Evolutionary conservation across 257 asterid genomes (phyloP).

Genomic region (Avicennia marina): DNA sequence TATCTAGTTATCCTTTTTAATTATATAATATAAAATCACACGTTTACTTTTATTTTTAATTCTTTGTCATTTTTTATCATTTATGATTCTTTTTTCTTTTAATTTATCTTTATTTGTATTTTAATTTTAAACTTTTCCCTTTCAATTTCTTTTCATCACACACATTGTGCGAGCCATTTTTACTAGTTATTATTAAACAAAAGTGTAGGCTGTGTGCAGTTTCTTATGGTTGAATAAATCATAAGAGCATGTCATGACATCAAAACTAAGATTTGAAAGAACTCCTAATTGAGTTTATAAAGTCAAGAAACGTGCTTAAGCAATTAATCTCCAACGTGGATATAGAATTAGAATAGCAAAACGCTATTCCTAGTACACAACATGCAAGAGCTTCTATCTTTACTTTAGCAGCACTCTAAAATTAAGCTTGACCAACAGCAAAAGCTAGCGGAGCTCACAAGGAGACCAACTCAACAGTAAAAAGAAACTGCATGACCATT

Average conservation of each 20-base stretch:
- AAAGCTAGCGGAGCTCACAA: conserved; percentile 11
- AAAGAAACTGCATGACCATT: conserved; percentile 19
- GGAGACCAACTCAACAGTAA: conserved; percentile 21
- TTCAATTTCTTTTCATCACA: too few species aligned
- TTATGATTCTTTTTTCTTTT: too few species aligned
- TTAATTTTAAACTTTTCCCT: too few species aligned
- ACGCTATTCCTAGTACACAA: background rate
- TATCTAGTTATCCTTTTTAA: too few species aligned
- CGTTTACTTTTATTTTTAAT: too few species aligned
- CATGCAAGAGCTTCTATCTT: conserved; percentile 1
- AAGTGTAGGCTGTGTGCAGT: too few species aligned
- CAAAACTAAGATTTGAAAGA: background rate
- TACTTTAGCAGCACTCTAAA: conserved; percentile 66
- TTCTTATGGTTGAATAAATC: background rate
- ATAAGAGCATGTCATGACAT: background rate
- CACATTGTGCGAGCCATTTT: too few species aligned
- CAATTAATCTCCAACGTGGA: background rate
- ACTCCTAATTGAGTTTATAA: background rate
- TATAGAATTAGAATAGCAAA: background rate
- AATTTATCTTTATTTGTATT: too few species aligned
- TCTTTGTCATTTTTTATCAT: too few species aligned
- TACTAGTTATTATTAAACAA: too few species aligned
- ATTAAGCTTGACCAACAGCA: conserved; percentile 44
- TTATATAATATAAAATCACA: too few species aligned
- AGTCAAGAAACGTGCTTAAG: background rate